Conservation (phyloP, 176 grass and related monocot genomes). For the Avena sativa region DNA sequence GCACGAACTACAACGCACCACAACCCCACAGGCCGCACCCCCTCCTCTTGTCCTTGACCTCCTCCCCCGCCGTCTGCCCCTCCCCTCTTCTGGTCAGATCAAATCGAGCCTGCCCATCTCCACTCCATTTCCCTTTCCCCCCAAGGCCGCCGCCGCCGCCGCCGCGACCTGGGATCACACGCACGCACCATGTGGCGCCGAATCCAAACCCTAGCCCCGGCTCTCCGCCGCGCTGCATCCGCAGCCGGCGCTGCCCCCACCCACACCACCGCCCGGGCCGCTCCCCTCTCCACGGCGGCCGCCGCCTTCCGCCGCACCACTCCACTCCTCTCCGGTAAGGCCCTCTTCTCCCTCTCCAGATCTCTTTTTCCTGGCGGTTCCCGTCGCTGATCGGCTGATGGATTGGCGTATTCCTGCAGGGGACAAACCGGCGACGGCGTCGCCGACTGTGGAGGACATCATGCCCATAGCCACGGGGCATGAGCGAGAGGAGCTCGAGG, state of each 20-base stretch:
- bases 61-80: background rate
- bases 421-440: conserved; percentile 54
- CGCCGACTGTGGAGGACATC: conserved; percentile 70
- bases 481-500: conserved; percentile 84
- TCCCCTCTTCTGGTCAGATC: conserved; percentile 31
- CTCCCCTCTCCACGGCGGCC: conserved; percentile 49
- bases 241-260: conserved; percentile 32
- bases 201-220: conserved; percentile 61
- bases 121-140: conserved; percentile 21
- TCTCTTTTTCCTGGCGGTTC: conserved; percentile 6
- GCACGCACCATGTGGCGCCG: conserved; percentile 73
- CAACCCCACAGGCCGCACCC: background rate
- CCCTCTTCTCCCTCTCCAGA: conserved; percentile 27
- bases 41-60: background rate
- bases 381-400: conserved; percentile 31
- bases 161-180: conserved; percentile 57
- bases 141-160: conserved; percentile 41
- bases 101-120: conserved; percentile 36
- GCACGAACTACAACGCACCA: conserved; percentile 11
- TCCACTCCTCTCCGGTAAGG: conserved; percentile 73
- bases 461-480: conserved; percentile 86
- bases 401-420: conserved; percentile 51
- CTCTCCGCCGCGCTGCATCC: conserved; percentile 46
- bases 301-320: conserved; percentile 65
- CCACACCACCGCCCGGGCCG: conserved; percentile 13